Evolutionary conservation across 2,329 filamentous ascomycete species (phyloP), one percentile per base, ranked within the genome.

Genomic region (Septoria linicola): DNA sequence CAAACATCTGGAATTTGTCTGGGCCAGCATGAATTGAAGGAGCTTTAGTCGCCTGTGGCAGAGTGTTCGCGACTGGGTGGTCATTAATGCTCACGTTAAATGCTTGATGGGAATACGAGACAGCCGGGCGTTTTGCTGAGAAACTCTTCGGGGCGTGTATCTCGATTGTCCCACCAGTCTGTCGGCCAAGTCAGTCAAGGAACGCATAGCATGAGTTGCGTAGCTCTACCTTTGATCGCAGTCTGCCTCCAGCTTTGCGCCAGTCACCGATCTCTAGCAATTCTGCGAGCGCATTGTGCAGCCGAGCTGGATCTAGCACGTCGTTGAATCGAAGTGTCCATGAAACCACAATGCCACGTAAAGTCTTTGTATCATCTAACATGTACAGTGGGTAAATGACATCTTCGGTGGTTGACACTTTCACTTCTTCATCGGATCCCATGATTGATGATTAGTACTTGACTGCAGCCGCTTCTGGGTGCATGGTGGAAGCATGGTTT

Each of bases 211-310:
- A 27, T 10, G 23, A 10, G 23, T 27, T 10, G 10, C 23, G 23
- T 10, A 27, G 23, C 23, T 27, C 23, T 27, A 27, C 40, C 3
- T 25, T 40, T 16, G 17, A 19, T 8, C 35, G 20, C 16, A 48
- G 13, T 8, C 44, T 37, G 3, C 44, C 44, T 17, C 44, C 35
- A 10, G 40, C 11, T 4, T 40, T 39, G 16, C 35, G n/a, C 44
- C 44, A 48, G 25, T 48, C 44, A n/a, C 44, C 44, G 13, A 40
- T 40, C 5, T 48, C 16, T 20, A 48, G 35, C 14, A 40, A 25
- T 4, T 10, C 14, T 4, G 4, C 19, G 1, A 48, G 25, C 1
- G 3, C 81, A 63, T 16, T 17, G 2, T 49, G 42, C 6, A 55
- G 32, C n/a, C 53, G 21, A 5, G 34, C 36, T 7, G 53, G 34